Percentiles rank a stretch among this genome's conserved stretches.
phyloP scores from a whole-genome alignment of 164 flowering plant species.

The Dillenia suffruticosa region DNA sequence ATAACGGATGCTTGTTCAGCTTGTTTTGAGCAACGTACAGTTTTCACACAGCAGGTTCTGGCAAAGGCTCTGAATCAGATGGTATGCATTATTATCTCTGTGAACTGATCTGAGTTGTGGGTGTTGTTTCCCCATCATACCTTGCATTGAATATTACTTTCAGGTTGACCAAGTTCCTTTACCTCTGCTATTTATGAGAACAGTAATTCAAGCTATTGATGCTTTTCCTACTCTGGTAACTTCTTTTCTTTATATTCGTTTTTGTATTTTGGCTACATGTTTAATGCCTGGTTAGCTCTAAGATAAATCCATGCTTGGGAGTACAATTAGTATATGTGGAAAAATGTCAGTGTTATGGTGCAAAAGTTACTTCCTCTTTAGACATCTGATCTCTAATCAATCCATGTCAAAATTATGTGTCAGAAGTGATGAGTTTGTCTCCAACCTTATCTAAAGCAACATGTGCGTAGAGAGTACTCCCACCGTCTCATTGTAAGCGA shows the following conservation, averaged over 20 bases:
- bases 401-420: too few relatives aligned
- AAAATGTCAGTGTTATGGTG: too few relatives aligned
- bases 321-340: too few relatives aligned
- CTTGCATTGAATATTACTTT: conserved; percentile 8
- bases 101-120: too few relatives aligned
- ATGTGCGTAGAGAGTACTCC: too few relatives aligned
- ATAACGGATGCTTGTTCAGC: conserved; percentile 94
- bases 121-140: background rate
- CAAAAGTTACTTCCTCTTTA: too few relatives aligned
- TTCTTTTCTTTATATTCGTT: background rate
- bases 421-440: too few relatives aligned
- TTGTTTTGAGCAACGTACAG: conserved; percentile 97
- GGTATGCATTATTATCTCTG: conserved; percentile 38
- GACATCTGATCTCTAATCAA: too few relatives aligned
- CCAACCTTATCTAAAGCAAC: too few relatives aligned
- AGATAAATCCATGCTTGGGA: too few relatives aligned
- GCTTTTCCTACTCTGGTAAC: conserved; percentile 92
- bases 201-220: conserved; percentile 95
- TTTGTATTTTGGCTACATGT: background rate
- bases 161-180: conserved; percentile 92
- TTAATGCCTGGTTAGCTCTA: background rate
- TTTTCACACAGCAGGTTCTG: conserved; percentile 92
- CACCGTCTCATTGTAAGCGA: too few relatives aligned
- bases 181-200: conserved; percentile 94
- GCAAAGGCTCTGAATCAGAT: conserved; percentile 85